Conservation (phyloP, 306 rosid species). For the Begonia masoniana region DNA sequence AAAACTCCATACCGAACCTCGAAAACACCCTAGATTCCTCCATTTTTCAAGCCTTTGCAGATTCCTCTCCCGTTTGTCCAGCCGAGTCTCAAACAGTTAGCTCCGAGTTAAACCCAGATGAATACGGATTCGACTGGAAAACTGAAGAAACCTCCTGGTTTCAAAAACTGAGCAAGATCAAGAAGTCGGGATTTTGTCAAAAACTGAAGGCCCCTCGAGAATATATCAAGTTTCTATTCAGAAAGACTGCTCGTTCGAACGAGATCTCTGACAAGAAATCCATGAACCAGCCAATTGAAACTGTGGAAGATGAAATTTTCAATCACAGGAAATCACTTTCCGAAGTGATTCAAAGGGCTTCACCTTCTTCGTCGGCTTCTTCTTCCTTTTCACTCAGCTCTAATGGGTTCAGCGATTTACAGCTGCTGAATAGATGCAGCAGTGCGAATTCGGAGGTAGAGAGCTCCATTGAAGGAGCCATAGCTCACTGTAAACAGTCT, state of each 20-base stretch:
- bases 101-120: constrained; percentile 52
- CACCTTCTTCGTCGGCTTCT: constrained; percentile 54
- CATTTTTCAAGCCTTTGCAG: constrained; percentile 24
- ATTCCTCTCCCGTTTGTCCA: constrained; percentile 40
- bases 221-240: constrained; percentile 55
- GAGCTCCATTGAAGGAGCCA: constrained; percentile 78
- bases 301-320: not conserved
- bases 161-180: constrained; percentile 52
- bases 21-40: constrained; percentile 22
- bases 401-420: constrained; percentile 40
- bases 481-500: constrained; percentile 85
- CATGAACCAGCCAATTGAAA: too few species aligned
- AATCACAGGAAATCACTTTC: constrained; percentile 69
- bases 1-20: constrained; percentile 19
- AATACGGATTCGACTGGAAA: constrained; percentile 32
- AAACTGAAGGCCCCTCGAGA: constrained; percentile 12
- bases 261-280: constrained; percentile 20
- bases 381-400: constrained; percentile 79
- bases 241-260: constrained; percentile 50
- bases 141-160: constrained; percentile 50
- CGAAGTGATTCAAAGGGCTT: constrained; percentile 50
- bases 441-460: constrained; percentile 65
- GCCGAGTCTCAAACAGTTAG: constrained; percentile 64
- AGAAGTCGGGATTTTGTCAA: constrained; percentile 39
- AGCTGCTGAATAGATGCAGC: constrained; percentile 50